These are phyloP conservation scores for Clarireedia sp. DNA, from an alignment of 2,329 filamentous ascomycete genomes.

Conservation along the genomic window DNA sequence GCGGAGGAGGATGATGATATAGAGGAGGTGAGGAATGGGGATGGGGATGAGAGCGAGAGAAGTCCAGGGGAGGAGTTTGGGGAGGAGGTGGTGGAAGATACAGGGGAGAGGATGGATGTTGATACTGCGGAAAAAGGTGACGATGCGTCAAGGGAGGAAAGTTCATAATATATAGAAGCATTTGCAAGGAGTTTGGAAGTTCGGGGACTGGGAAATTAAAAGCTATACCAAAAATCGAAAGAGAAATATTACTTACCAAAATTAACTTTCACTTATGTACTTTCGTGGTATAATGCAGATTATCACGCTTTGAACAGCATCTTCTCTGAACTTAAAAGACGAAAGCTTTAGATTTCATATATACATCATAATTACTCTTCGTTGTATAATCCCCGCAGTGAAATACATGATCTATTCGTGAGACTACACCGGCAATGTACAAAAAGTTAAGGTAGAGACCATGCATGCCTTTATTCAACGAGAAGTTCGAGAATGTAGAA, in stretches of 20 bases:
- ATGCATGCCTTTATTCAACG: slow-evolving; percentile 12
- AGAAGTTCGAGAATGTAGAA: slow-evolving; percentile 6
- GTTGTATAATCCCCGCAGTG: no score
- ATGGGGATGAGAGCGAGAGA: slow-evolving; percentile 11
- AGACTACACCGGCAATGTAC: slow-evolving; percentile 26
- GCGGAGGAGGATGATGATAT: slow-evolving; percentile 32
- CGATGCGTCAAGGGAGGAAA: background rate
- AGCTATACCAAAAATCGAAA: no score
- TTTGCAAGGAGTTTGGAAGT: no score
- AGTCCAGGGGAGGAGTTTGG: slow-evolving; percentile 35
- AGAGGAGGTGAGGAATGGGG: slow-evolving; percentile 9
- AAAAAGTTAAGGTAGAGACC: slow-evolving; percentile 15
- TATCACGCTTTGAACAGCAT: no score
- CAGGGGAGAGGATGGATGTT: slow-evolving; percentile 11
- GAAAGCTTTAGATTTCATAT: no score
- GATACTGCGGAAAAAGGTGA: background rate
- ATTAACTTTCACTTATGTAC: no score
- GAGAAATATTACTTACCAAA: no score
- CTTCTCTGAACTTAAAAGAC: no score
- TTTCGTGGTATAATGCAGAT: no score
- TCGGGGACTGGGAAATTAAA: no score
- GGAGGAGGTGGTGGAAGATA: slow-evolving; percentile 26
- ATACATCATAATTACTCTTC: no score
- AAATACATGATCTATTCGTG: slow-evolving; percentile 25
- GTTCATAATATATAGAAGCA: background rate